Conservation (phyloP, 495 filamentous ascomycete species). For the Aspergillus nanangensis region DNA sequence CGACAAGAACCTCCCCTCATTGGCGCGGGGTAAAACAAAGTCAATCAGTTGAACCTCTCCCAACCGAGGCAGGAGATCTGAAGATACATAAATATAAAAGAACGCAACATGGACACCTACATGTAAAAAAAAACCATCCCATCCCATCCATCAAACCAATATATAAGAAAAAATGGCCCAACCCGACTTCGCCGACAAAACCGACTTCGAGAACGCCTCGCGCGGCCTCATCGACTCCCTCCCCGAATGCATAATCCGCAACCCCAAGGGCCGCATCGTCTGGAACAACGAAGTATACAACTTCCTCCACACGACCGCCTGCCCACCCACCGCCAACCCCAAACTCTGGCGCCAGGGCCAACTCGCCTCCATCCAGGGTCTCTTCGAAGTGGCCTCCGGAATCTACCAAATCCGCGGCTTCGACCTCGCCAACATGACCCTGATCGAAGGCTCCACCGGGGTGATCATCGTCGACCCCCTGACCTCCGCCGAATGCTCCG, state of each 20-base stretch:
- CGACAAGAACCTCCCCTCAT: too few relatives aligned
- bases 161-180: not conserved
- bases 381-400: constrained; percentile 17
- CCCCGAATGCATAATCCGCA: constrained; percentile 8
- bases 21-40: too few relatives aligned
- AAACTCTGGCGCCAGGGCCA: constrained; percentile 21
- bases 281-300: constrained; percentile 20
- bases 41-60: too few relatives aligned
- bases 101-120: too few relatives aligned
- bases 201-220: constrained; percentile 15
- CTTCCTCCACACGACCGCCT: constrained; percentile 12
- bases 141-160: too few relatives aligned
- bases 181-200: not conserved
- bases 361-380: constrained; percentile 13
- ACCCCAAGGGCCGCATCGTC: constrained; percentile 4
- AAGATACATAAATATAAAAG: too few relatives aligned
- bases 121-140: too few relatives aligned
- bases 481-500: constrained; percentile 12
- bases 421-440: constrained; percentile 23
- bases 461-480: constrained; percentile 23
- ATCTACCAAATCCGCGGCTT: constrained; percentile 25
- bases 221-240: constrained; percentile 15
- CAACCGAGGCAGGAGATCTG: too few relatives aligned
- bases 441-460: constrained; percentile 20
- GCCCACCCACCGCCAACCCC: constrained; percentile 17